Conservation (phyloP, 176 grass and related monocot genomes). For the Ampelocalamus luodianensis region DNA sequence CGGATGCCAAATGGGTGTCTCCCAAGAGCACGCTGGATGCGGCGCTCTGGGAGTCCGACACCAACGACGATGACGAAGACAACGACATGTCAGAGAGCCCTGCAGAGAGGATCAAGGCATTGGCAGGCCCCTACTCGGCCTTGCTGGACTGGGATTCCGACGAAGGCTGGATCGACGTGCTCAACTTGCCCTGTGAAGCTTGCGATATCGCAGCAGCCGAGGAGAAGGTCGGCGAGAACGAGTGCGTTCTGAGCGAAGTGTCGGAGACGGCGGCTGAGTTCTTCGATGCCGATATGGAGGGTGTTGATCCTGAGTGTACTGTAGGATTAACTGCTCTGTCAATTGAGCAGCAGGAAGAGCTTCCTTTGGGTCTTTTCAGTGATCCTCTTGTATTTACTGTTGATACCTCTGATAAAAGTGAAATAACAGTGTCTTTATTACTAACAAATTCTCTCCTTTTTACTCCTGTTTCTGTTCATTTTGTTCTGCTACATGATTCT, state of each 20-base stretch:
- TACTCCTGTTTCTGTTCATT: background rate
- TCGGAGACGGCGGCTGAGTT: background rate
- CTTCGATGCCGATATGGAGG: background rate
- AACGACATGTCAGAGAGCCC: slow-evolving; percentile 24
- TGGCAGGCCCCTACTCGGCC: slow-evolving; percentile 22
- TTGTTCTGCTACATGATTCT: background rate
- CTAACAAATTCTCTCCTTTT: background rate
- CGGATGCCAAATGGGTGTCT: slow-evolving; percentile 52
- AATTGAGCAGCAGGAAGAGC: background rate
- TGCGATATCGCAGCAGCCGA: background rate
- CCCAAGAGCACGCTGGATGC: slow-evolving; percentile 77
- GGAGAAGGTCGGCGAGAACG: background rate
- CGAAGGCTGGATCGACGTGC: slow-evolving; percentile 42
- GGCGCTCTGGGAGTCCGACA: slow-evolving; percentile 55
- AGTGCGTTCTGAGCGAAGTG: background rate
- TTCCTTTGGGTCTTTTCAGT: background rate
- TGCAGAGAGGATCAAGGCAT: slow-evolving; percentile 34
- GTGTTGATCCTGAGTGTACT: background rate
- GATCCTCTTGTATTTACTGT: slow-evolving; percentile 16
- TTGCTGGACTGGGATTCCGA: slow-evolving; percentile 52
- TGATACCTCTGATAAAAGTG: slow-evolving; percentile 1
- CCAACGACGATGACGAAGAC: slow-evolving; percentile 35
- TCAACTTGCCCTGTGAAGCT: background rate
- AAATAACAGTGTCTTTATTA: slow-evolving; percentile 35
- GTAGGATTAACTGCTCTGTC: slow-evolving; percentile 42